Evolutionary conservation across 345 rosid genomes (phyloP).

Genomic region (Excoecaria agallocha): DNA sequence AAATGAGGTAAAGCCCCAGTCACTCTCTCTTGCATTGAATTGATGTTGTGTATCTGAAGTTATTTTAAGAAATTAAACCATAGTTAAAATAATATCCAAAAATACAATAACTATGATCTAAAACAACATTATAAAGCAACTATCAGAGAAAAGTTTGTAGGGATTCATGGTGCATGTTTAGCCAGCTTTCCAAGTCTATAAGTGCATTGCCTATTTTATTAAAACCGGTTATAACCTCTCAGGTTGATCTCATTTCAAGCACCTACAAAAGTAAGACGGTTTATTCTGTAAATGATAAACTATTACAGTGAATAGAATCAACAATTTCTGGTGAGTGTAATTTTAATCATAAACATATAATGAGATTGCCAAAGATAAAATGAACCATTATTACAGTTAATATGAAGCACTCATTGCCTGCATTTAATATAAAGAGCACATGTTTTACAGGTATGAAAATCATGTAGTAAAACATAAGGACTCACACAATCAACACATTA

Average conservation of each 20-base stretch:
- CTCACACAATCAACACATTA: neutral
- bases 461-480: neutral
- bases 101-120: neutral
- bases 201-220: neutral
- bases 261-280: neutral
- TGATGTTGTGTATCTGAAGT: slow-evolving; percentile 86
- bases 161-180: neutral
- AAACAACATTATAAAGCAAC: neutral
- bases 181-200: neutral
- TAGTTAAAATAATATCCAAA: neutral
- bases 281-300: neutral
- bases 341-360: neutral
- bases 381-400: neutral
- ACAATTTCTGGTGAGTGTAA: neutral
- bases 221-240: too few species aligned
- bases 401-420: neutral
- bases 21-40: slow-evolving; percentile 86
- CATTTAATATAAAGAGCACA: neutral
- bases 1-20: slow-evolving; percentile 94
- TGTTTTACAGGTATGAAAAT: neutral
- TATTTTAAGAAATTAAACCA: neutral
- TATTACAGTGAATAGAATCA: neutral
- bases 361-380: neutral
- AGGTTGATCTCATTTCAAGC: neutral
- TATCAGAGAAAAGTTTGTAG: neutral